Evolutionary conservation across 768 basidiomycete species (phyloP).

Genomic region (Gautieria morchelliformis): DNA sequence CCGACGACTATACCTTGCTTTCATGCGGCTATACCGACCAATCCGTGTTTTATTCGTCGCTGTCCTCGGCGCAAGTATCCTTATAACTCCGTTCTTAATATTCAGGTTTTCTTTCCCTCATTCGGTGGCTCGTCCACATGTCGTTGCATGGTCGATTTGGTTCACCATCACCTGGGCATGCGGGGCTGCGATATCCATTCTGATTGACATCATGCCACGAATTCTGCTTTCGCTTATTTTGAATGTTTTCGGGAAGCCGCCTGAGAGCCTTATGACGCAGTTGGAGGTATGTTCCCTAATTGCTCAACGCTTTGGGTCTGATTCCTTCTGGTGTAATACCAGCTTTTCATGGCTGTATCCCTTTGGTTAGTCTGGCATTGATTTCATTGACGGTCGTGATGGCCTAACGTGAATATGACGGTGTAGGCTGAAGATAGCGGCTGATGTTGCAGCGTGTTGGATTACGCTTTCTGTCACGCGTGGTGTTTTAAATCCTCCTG

Average conservation of each 20-base stretch:
- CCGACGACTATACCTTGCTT: slow-evolving; percentile 50
- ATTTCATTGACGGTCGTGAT: neutral
- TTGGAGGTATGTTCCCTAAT: slow-evolving; percentile 41
- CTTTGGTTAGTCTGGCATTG: neutral
- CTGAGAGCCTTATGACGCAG: slow-evolving; percentile 58
- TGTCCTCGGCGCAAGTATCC: slow-evolving; percentile 48
- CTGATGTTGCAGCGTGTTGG: slow-evolving; percentile 68
- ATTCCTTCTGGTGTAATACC: neutral
- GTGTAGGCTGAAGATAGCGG: slow-evolving; percentile 58
- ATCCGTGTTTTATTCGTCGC: slow-evolving; percentile 52
- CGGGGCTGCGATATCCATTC: slow-evolving; percentile 46
- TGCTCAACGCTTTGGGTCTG: neutral
- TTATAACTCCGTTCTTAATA: slow-evolving; percentile 63
- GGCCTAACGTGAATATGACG: slow-evolving; percentile 44
- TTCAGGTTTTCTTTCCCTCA: slow-evolving; percentile 51
- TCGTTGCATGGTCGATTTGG: slow-evolving; percentile 61
- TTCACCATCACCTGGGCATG: slow-evolving; percentile 58
- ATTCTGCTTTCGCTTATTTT: slow-evolving; percentile 44
- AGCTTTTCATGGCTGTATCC: slow-evolving; percentile 5
- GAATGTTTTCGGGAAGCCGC: slow-evolving; percentile 43
- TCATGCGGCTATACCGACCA: slow-evolving; percentile 55
- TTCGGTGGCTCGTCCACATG: slow-evolving; percentile 40
- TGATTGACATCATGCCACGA: slow-evolving; percentile 56
- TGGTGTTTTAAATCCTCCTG: slow-evolving; percentile 47
- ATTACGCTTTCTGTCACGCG: slow-evolving; percentile 58